Evolutionary conservation across 2,329 filamentous ascomycete genomes (phyloP).

Genomic region (Diplodia corticola): DNA sequence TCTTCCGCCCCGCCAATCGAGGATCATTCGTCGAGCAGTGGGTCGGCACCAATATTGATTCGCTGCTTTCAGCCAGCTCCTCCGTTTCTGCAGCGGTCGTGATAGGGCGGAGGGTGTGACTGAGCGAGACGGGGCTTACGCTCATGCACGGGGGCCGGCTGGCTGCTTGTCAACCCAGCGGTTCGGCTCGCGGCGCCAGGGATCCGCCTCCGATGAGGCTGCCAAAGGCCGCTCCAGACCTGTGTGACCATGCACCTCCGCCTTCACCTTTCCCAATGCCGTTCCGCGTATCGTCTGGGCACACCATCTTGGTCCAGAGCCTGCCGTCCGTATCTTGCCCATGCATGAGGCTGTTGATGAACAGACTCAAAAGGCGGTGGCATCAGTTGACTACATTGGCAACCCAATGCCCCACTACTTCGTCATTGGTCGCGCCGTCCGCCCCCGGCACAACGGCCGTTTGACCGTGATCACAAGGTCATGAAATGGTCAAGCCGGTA

Average conservation of each 20-base stretch:
- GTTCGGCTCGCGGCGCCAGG: conserved; percentile 8
- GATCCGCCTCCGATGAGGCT: neutral
- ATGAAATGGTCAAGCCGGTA: neutral
- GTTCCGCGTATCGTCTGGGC: neutral
- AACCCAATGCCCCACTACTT: neutral
- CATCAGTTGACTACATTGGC: neutral
- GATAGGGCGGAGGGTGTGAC: neutral
- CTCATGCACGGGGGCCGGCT: neutral
- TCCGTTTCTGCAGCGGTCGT: conserved; percentile 7
- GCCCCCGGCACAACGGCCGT: neutral
- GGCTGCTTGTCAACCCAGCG: conserved; percentile 15
- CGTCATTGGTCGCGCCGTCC: neutral
- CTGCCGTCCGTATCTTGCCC: neutral
- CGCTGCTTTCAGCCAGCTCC: conserved; percentile 2
- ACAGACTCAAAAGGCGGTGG: no score
- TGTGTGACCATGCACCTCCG: neutral
- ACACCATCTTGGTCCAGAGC: neutral
- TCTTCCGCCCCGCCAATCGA: neutral
- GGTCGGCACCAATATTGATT: neutral
- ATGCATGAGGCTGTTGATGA: no score
- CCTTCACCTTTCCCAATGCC: neutral
- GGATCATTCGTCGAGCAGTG: neutral
- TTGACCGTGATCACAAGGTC: neutral
- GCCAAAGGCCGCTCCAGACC: neutral
- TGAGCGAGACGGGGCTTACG: neutral